Conservation (phyloP, 768 basidiomycete species). For the Leccinum rimulosum region DNA sequence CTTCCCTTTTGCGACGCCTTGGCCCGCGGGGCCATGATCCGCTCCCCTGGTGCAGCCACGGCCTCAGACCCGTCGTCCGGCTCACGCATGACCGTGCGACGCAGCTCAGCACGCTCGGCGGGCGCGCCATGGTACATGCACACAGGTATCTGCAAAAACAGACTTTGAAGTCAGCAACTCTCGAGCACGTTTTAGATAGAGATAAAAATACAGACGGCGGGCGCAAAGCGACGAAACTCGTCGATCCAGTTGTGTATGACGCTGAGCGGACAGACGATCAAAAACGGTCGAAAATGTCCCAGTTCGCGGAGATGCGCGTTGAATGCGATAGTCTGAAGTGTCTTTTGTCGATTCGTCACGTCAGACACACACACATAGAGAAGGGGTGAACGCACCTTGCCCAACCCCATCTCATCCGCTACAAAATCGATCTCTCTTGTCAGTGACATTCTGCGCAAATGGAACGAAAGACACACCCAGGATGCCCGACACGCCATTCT, state of each 20-base stretch:
- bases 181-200: neutral
- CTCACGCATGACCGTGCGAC: conserved; percentile 56
- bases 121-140: conserved; percentile 90
- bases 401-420: conserved; percentile 96
- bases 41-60: conserved; percentile 21
- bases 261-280: conserved; percentile 90
- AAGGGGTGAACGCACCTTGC: conserved; percentile 51
- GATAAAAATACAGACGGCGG: conserved; percentile 51
- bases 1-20: conserved; percentile 17
- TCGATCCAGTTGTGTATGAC: conserved; percentile 90
- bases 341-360: conserved; percentile 44
- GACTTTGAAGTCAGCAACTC: neutral
- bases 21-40: conserved; percentile 23
- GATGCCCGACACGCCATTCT: conserved; percentile 83
- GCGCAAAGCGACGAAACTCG: conserved; percentile 85
- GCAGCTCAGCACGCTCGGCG: conserved; percentile 74
- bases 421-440: conserved; percentile 1
- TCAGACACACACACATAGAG: neutral
- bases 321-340: conserved; percentile 93
- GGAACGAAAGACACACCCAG: conserved; percentile 47
- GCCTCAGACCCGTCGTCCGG: conserved; percentile 27
- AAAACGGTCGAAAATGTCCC: conserved; percentile 68
- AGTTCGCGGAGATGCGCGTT: conserved; percentile 83
- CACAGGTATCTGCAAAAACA: conserved; percentile 63
- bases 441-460: conserved; percentile 13